Evolutionary conservation across 169 alveolate genomes (phyloP), one percentile per base, ranked within the genome.

Genomic region (Plasmodium coatneyi): DNA sequence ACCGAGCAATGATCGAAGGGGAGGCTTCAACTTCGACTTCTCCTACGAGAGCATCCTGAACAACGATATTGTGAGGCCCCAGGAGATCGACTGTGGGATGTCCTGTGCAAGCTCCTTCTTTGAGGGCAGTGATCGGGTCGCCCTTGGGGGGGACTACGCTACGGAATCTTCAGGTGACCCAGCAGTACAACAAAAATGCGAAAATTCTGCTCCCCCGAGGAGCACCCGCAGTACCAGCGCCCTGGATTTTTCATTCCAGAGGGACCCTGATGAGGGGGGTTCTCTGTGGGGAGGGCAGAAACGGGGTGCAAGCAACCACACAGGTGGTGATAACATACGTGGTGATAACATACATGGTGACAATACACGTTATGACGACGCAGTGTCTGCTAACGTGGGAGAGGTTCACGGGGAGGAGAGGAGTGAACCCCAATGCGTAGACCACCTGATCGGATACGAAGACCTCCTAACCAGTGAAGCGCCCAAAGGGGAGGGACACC

Each of bases 81-180:
- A 84, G 60, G 93, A 84, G 60, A 84, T 84, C 12, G 93, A 84
- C 66, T 84, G 93, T 41, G 93, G 93, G 10, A 84, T 84, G 93
- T 84, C 93, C 7, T 84, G 93, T 28, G 66, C 84, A 5, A 84
- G 93, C 41, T 84, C 93, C 36, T 49, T 84, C 80, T 25, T 30
- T 74, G 93, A 84, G 25, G 16, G 41, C 22, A 22, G 25, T 84
- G 92, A 84, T 49, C 52, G 43, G 41, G 41, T 82, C 30, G 25
- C 28, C 10, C 56, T 39, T 60, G 81, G 36, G 36, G 70, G 60
- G 2, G 60, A 49, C 7, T 49, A 49, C 60, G 25, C 22, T 7
- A 14, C 14, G 60, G 60, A 49, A 1, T 12, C 60, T 49, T 12
- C 60, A 14, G 22, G 60, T 49, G 22, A 43, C 54, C 54, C 16